phyloP scores from a whole-genome alignment of 2,329 filamentous ascomycete species.

The Elsinoe necatrix region DNA sequence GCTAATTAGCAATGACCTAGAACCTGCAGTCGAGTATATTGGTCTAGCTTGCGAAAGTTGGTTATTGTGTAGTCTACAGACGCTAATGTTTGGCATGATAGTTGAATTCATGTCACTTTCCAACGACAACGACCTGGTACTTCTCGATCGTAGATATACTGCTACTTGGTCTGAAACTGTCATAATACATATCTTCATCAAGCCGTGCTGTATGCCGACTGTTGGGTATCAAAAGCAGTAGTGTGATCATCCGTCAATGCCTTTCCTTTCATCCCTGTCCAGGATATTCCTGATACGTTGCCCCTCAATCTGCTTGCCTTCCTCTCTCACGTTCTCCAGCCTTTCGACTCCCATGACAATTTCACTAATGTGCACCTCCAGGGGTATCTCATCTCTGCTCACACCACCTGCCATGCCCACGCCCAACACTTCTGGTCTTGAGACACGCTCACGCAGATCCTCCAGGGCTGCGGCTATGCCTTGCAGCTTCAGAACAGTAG shows the following conservation, averaged over 20 bases:
- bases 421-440: slow-evolving; percentile 53
- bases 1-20: too few relatives aligned
- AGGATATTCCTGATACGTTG: slow-evolving; percentile 16
- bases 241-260: background rate
- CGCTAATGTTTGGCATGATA: too few relatives aligned
- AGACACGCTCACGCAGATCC: slow-evolving; percentile 63
- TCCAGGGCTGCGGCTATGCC: slow-evolving; percentile 63
- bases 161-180: background rate
- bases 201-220: slow-evolving; percentile 11
- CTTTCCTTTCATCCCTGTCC: slow-evolving; percentile 1
- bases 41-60: too few relatives aligned
- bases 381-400: slow-evolving; percentile 40
- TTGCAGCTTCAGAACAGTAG: slow-evolving; percentile 63
- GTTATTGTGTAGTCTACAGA: too few relatives aligned
- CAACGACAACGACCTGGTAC: too few relatives aligned
- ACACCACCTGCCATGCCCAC: slow-evolving; percentile 23
- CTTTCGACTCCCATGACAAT: slow-evolving; percentile 66
- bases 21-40: too few relatives aligned
- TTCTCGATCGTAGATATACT: background rate
- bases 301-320: slow-evolving; percentile 28
- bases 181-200: slow-evolving; percentile 9
- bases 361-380: slow-evolving; percentile 66
- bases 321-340: slow-evolving; percentile 55
- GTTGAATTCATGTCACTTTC: too few relatives aligned
- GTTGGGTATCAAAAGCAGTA: slow-evolving; percentile 7